Evolutionary conservation across 805 yeast genomes (phyloP), one percentile per base, ranked within the genome.

Genomic region (Komagataella phaffii): DNA sequence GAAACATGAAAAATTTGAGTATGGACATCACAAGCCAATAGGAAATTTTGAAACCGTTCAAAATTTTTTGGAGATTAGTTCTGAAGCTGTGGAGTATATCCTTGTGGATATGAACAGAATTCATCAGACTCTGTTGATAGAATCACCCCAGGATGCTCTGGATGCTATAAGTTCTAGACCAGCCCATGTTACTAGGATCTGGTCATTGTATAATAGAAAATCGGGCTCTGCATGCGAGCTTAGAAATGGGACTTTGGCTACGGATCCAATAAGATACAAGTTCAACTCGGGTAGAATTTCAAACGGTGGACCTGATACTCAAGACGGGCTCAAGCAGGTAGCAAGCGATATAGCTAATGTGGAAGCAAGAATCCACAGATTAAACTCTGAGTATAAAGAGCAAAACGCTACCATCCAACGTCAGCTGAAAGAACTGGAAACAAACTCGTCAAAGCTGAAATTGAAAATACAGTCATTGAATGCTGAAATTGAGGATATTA

Each of bases 21-120:
- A 66, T 58, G 58, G 67, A 0, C 44, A 55, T 1, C 78, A 79
- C 7, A 64, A 65, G 52, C 83, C 87, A 0, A 57, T 61, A 2
- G 53, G 58, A 0, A 58, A 64, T 1, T 71, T 70, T 52, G 66
- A 70, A 1, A 76, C 85, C 0, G 57, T 89, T 6, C 61, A 80
- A 3, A 93, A 88, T 61, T 78, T 76, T 6, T 59, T 93, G 30
- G 71, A 74, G 6, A 72, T 86, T 52, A 67, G 72, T 0, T 70
- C 81, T 53, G 79, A 76, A 46, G 74, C 75, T 45, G 73, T 83
- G 7, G 72, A 75, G 58, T 81, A 78, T 57, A 66, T 83, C 2
- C 63, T 89, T 48, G 81, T 89, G 50, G 96, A 87, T 64, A 56
- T 73, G 3, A 71, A 73, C 45, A 70, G 67, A 47, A 74, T 86